Conservation (phyloP, 768 basidiomycete species). For the Exsudoporus frostii region DNA sequence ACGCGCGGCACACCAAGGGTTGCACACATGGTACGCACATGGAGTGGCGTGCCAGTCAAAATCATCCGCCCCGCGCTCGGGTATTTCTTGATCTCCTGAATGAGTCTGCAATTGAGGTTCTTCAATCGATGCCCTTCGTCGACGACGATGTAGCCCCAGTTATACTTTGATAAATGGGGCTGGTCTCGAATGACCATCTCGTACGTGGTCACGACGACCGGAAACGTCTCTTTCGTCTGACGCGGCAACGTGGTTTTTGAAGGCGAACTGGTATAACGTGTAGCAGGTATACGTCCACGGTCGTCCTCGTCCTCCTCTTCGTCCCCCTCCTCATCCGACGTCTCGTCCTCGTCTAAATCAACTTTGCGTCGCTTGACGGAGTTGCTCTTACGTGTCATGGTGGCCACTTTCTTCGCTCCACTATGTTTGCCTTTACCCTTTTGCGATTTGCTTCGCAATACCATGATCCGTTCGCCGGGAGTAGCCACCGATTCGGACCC, state of each 20-base stretch:
- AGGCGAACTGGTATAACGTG: constrained; percentile 13
- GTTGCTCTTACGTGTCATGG: constrained; percentile 5
- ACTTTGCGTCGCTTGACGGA: constrained; percentile 23
- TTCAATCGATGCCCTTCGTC: constrained; percentile 95
- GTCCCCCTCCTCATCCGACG: constrained; percentile 16
- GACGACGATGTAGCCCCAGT: constrained; percentile 92
- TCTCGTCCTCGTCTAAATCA: background rate
- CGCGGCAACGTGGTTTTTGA: background rate
- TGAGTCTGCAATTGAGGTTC: constrained; percentile 88
- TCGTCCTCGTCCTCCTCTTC: constrained; percentile 9
- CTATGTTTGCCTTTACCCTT: constrained; percentile 20
- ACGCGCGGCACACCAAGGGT: background rate
- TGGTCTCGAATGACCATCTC: constrained; percentile 90
- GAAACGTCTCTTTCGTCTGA: constrained; percentile 48
- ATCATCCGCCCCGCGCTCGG: constrained; percentile 84
- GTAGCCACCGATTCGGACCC: constrained; percentile 19
- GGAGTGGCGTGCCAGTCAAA: constrained; percentile 92
- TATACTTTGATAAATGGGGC: constrained; percentile 57
- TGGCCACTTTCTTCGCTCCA: constrained; percentile 11
- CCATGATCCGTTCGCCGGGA: constrained; percentile 25
- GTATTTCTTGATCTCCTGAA: constrained; percentile 88
- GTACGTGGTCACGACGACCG: constrained; percentile 87
- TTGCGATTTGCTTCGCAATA: constrained; percentile 15
- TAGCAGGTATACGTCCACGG: constrained; percentile 17
- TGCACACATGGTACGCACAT: constrained; percentile 49